A percentile compares a stretch with the other conserved stretches of the same genome.
Evolutionary conservation across 495 filamentous ascomycete species (phyloP).

Genomic region (Xylona heveae): DNA sequence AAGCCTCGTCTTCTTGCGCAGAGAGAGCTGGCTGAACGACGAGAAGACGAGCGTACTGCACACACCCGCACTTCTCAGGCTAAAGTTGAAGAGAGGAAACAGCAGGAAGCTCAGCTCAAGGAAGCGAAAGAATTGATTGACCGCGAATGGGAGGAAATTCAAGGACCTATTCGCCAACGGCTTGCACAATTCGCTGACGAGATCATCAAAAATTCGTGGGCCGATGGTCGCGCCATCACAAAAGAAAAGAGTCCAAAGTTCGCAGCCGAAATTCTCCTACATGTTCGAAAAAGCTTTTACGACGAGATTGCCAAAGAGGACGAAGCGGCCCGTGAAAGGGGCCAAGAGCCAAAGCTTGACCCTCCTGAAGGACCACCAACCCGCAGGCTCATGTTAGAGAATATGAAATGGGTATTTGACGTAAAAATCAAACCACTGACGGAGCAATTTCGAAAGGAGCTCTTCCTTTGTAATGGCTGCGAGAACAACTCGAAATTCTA

Average conservation of each 20-base stretch:
- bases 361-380: conserved; percentile 30
- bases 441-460: conserved; percentile 35
- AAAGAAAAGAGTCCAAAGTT: conserved; percentile 38
- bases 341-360: conserved; percentile 18
- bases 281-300: conserved; percentile 41
- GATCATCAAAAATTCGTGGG: conserved; percentile 35
- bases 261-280: conserved; percentile 39
- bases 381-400: conserved; percentile 46
- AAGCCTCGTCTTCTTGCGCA: conserved; percentile 44
- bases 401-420: conserved; percentile 72
- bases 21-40: conserved; percentile 30
- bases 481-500: conserved; percentile 38
- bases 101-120: conserved; percentile 24
- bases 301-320: conserved; percentile 29
- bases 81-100: conserved; percentile 18
- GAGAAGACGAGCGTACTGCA: conserved; percentile 23
- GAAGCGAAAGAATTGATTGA: conserved; percentile 38
- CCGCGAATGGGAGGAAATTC: conserved; percentile 43
- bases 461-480: conserved; percentile 56
- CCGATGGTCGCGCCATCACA: conserved; percentile 28
- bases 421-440: conserved; percentile 47
- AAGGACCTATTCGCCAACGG: conserved; percentile 34
- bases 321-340: conserved; percentile 20
- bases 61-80: conserved; percentile 22
- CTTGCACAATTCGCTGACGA: conserved; percentile 42